Base-by-base conservation (phyloP, 108 stramenopile species). In the Poteriospumella lacustris region DNA sequence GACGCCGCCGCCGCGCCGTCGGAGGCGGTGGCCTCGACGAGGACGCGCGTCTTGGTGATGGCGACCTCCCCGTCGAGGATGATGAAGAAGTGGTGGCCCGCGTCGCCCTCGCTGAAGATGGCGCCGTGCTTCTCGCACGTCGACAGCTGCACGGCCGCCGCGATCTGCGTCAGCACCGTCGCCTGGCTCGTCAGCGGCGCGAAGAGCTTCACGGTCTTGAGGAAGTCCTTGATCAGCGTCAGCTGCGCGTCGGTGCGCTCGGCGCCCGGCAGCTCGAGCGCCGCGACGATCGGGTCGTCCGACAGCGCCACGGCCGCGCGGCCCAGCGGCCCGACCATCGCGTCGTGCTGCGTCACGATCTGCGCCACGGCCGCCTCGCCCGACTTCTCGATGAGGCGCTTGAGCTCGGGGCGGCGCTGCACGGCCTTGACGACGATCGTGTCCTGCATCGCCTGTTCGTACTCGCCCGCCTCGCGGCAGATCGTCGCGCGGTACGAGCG, bases 1-100 rank as follows among this genome's bases (percentile, higher is more conserved):
- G n/a, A n/a, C n/a, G n/a, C n/a, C n/a, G n/a, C n/a, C n/a, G n/a
- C n/a, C n/a, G n/a, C n/a, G n/a, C n/a, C n/a, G n/a, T n/a, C n/a
- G n/a, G n/a, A n/a, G n/a, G n/a, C n/a, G 52, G 15, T 56, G 24
- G 52, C 19, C 15, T 56, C 52, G 15, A 56, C 24, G 24, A 56
- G 15, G 24, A 56, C 52, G 5, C 31, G 15, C 24, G 9, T 19
- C 12, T 42, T 5, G 15, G 36, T 33, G 36, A 73, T 73, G 9
- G 70, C 26, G 15, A 73, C 41, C 36, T 73, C 70, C 26, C 70
- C 70, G 36, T 73, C 70, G 28, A 56, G 33, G 15, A 73, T 44
- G 12, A 73, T 39, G 31, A 33, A 73, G 47, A 73, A 73, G 42
- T 56, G 43, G 31, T 73, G 26, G 9, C 70, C 70, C 26, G 47